These are phyloP conservation scores for Flaveria floridana DNA, from an alignment of 140 eudicot genomes.

Conservation along the genomic window DNA sequence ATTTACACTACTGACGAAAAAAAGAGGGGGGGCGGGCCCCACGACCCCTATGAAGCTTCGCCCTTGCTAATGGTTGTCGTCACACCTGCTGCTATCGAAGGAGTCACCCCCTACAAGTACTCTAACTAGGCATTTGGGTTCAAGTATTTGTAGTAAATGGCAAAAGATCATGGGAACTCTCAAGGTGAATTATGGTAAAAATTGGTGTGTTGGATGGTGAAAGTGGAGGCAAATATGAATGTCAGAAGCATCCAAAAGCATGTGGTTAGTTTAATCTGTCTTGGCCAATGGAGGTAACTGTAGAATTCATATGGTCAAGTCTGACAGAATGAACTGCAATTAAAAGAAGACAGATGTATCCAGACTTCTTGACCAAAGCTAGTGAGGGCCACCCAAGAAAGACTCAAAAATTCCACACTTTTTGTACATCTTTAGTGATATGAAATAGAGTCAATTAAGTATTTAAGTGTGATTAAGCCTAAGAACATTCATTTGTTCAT, in stretches of 20 bases:
- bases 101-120: no score
- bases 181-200: not conserved
- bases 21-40: no score
- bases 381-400: slow-evolving; percentile 25
- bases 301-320: not conserved
- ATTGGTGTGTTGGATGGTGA: not conserved
- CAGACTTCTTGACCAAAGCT: slow-evolving; percentile 5
- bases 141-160: no score
- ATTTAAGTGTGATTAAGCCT: no score
- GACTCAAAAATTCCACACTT: slow-evolving; percentile 24
- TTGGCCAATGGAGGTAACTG: not conserved
- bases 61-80: no score
- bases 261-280: not conserved
- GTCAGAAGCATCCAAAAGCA: not conserved
- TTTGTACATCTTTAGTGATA: not conserved
- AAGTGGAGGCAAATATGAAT: no score
- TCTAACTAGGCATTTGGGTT: not conserved
- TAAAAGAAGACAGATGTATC: not conserved
- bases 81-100: no score
- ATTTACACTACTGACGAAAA: no score
- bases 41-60: no score
- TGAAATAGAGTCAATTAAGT: no score
- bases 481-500: no score
- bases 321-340: not conserved
- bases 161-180: not conserved